These are phyloP conservation scores for Protomyces inundatus DNA, from an alignment of 1,139 yeast species.

Conservation along the genomic window DNA sequence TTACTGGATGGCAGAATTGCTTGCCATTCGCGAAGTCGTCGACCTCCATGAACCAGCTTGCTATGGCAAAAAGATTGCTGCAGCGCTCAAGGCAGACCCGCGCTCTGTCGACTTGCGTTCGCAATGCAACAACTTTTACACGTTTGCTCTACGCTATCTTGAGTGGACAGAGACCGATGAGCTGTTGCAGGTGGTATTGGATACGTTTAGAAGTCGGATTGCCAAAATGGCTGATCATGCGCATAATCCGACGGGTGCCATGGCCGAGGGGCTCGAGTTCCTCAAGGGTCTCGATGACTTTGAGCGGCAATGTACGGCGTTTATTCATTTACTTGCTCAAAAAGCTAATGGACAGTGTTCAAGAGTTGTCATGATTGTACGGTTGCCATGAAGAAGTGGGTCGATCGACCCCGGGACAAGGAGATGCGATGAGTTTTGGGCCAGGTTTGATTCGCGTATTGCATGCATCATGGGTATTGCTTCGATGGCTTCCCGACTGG, in stretches of 20 bases:
- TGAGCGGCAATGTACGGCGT: constrained; percentile 48
- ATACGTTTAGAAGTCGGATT: constrained; percentile 58
- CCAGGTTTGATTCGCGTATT: too few relatives aligned
- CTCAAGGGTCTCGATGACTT: constrained; percentile 66
- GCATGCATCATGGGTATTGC: too few relatives aligned
- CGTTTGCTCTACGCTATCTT: constrained; percentile 40
- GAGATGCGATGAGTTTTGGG: background rate
- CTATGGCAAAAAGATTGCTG: constrained; percentile 57
- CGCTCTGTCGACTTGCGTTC: constrained; percentile 61
- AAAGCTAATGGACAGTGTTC: constrained; percentile 42
- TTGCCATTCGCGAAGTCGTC: constrained; percentile 51
- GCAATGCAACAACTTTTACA: constrained; percentile 61
- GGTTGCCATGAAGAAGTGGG: constrained; percentile 62
- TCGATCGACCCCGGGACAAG: constrained; percentile 16
- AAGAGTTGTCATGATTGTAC: constrained; percentile 56
- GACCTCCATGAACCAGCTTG: constrained; percentile 36
- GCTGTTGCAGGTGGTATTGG: constrained; percentile 24
- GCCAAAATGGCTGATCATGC: constrained; percentile 70
- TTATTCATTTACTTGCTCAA: background rate
- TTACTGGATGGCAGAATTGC: constrained; percentile 77
- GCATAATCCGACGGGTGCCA: constrained; percentile 46
- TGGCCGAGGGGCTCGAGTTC: constrained; percentile 45
- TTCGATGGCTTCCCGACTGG: too few relatives aligned
- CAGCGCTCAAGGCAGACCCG: constrained; percentile 77
- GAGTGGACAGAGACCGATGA: constrained; percentile 21